Evolutionary conservation across 805 yeast species (phyloP), one percentile per base, ranked within the genome.

Genomic region (Candida boleticola): DNA sequence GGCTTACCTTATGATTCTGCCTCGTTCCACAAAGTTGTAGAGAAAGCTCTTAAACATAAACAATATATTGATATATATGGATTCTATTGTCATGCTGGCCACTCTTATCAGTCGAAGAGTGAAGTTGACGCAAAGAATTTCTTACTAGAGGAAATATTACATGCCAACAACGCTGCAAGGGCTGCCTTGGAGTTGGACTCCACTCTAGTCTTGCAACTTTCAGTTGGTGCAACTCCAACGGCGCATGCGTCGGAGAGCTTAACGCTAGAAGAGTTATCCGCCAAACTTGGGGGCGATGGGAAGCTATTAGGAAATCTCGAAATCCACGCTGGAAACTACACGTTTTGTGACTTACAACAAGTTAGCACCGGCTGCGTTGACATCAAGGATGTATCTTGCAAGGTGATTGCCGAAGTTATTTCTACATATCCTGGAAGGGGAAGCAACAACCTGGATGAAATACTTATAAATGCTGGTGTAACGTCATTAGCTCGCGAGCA

Each of bases 191-290:
- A 48, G 3, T 42, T 73, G 4, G 71, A 72, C 39, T 66, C 74
- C 3, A 37, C 57, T 1, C 47, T 66, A 30, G 23, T 23, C 3
- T 61, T 84, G 22, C 69, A 68, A 5, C 63, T 85, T 2, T 83
- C 92, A 0, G 85, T 85, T 19, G 95, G 95, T 18, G 89, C 93
- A 1, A 84, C 95, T 0, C 93, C 93, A 35, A 85, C 92, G 0
- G 79, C 85, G 4, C 87, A 83, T 54, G 76, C 86, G 0, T 66
- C 81, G 20, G 64, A 64, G 45, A 25, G 44, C 9, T 46, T 66
- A 41, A 41, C 55, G 1, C 29, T 42, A n/a, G 46, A 42, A 7
- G 65, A 58, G 26, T 35, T 63, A 36, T 46, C 34, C 9, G 21
- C 43, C 41, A 52, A 17, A 29, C 50, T 50, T 49, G 49, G 50